Percentiles rank a stretch among this genome's conserved stretches.
Evolutionary conservation across 768 basidiomycete species (phyloP).

Genomic region (Boletus eberwhitei): DNA sequence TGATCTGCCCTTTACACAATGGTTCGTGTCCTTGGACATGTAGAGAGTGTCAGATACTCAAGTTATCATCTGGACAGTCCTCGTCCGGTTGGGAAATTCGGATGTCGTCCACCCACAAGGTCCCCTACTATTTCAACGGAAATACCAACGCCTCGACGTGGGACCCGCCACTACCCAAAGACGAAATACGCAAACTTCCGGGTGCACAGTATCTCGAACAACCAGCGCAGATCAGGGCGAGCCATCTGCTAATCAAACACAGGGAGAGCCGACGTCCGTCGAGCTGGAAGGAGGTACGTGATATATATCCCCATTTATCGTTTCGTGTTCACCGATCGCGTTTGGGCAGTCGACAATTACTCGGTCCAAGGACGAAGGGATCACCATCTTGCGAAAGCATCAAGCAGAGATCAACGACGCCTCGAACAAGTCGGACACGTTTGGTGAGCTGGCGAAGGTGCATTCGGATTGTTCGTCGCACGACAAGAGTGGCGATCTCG

Average conservation of each 20-base stretch:
- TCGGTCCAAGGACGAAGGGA: constrained; percentile 85
- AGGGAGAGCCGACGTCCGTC: constrained; percentile 70
- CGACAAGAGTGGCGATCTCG: constrained; percentile 79
- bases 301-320: background rate
- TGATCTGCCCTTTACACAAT: constrained; percentile 16
- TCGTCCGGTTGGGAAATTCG: constrained; percentile 74
- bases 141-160: constrained; percentile 71
- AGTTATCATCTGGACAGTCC: constrained; percentile 11
- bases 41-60: constrained; percentile 9
- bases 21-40: constrained; percentile 16
- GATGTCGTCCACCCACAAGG: constrained; percentile 69
- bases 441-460: constrained; percentile 67
- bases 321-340: background rate
- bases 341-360: constrained; percentile 57
- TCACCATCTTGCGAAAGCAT: constrained; percentile 66
- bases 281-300: constrained; percentile 79
- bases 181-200: constrained; percentile 59
- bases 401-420: constrained; percentile 54
- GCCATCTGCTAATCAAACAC: constrained; percentile 94
- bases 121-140: constrained; percentile 88
- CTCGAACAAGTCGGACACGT: constrained; percentile 48
- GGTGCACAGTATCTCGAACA: constrained; percentile 56
- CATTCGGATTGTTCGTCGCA: constrained; percentile 93
- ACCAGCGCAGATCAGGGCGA: constrained; percentile 76
- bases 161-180: constrained; percentile 66